A percentile compares a stretch with the other conserved stretches of the same genome.
These are phyloP conservation scores for Taiozyma sp. DNA, from an alignment of 1,139 yeast genomes.

Conservation along the genomic window DNA sequence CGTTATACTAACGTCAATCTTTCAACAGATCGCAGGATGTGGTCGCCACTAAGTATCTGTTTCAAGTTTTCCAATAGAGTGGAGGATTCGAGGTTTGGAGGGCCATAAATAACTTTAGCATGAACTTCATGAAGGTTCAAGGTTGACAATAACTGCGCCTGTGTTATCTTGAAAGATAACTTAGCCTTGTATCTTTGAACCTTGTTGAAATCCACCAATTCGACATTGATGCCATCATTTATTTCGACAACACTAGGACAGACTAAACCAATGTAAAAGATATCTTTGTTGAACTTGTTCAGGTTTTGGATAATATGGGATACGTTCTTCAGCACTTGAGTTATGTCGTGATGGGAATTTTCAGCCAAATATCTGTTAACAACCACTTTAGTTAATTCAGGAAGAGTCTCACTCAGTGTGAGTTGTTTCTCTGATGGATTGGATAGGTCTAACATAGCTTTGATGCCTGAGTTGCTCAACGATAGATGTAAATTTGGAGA, in stretches of 20 bases:
- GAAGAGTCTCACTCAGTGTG: constrained; percentile 4
- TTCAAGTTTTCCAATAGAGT: constrained; percentile 10
- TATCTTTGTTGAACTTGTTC: constrained; percentile 9
- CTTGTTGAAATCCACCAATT: constrained; percentile 14
- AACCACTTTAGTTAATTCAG: constrained; percentile 7
- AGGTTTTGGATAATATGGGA: constrained; percentile 1
- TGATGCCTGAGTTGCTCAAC: constrained; percentile 6
- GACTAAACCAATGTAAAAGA: constrained; percentile 12
- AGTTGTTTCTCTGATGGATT: constrained; percentile 3
- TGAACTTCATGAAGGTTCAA: constrained; percentile 1
- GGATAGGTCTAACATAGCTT: constrained; percentile 8
- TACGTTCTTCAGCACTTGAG: constrained; percentile 2
- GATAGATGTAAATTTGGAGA: constrained; percentile 13
- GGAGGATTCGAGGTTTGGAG: constrained; percentile 4
- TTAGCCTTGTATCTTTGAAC: constrained; percentile 12
- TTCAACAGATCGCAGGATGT: constrained; percentile 5
- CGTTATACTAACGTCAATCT: background rate
- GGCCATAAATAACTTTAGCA: constrained; percentile 13
- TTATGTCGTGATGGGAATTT: background rate
- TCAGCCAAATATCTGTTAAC: constrained; percentile 1
- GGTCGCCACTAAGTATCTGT: constrained; percentile 1
- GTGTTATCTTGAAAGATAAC: constrained; percentile 6
- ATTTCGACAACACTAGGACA: constrained; percentile 8
- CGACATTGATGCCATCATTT: constrained; percentile 7
- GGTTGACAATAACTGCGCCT: constrained; percentile 6